Base-by-base conservation (phyloP, 495 filamentous ascomycete species). In the Xylaria nigripes region DNA sequence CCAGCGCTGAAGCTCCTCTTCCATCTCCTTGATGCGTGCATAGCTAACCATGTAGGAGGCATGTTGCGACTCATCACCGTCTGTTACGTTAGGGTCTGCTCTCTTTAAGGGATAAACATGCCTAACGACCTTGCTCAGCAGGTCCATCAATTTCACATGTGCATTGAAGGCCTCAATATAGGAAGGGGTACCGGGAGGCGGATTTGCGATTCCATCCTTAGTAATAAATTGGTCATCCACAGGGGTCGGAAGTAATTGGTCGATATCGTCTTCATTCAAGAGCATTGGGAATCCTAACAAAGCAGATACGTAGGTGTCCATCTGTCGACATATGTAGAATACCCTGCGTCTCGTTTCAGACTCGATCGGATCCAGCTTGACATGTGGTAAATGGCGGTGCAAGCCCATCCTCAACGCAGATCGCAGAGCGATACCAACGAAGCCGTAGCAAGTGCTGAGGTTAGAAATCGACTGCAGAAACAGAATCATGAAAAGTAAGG, bases 141-240 rank as follows among this genome's bases (percentile, higher is more conserved):
- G 86, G 21, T 75, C 72, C 61, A 93, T 84, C 19, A 98, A 72
- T 25, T 76, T 76, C 9, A 85, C 86, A 61, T 98, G 91, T 0
- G 89, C 89, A 69, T 95, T 96, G 50, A 84, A 84, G 8, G 86
- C 91, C 45, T 85, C 79, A 64, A 91, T 86, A 25, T 87, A 71
- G 0, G 91, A 87, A 2, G 87, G 81, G 6, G 76, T 75, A 27
- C 86, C 88, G n/a, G 84, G 70, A 1, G 89, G 87, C 71, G 89
- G 89, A 1, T 80, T 79, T 25, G 77, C 63, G 55, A 98, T 90
- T 25, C 76, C 80, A 23, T 87, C 79, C 48, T 79, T 74, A 12
- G 89, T 96, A 55, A 97, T 95, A 67, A 81, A 94, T 50, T 95
- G 86, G 61, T 94, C 90, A 59, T 96, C 89, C n/a, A 96, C 77